These are phyloP conservation scores for Huntiella abstrusa DNA, from an alignment of 2,329 filamentous ascomycete species.

Conservation along the genomic window DNA sequence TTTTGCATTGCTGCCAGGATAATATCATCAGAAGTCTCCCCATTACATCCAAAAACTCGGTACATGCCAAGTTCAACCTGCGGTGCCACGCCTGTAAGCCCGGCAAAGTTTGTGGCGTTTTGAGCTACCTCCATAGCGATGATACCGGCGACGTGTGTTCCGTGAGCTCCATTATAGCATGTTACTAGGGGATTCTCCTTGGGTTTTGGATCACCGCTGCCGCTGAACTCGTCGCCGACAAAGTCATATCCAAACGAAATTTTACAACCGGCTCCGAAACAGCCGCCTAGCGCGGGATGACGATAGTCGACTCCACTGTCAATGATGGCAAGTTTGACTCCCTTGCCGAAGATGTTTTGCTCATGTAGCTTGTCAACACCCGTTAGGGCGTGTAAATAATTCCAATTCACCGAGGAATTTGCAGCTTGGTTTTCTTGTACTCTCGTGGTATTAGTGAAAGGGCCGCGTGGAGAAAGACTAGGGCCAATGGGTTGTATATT, in stretches of 20 bases:
- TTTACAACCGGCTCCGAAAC: constrained; percentile 40
- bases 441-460: background rate
- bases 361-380: constrained; percentile 22
- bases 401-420: constrained; percentile 1
- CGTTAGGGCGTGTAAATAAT: constrained; percentile 19
- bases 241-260: constrained; percentile 39
- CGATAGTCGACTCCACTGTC: constrained; percentile 25
- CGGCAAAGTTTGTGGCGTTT: constrained; percentile 6
- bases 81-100: constrained; percentile 14
- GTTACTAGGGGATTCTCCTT: constrained; percentile 15
- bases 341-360: constrained; percentile 21
- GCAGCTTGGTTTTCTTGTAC: background rate
- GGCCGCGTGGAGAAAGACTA: background rate
- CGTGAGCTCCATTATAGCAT: constrained; percentile 16
- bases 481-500: background rate
- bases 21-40: constrained; percentile 10
- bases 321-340: constrained; percentile 21
- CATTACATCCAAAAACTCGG: constrained; percentile 12
- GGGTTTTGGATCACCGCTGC: constrained; percentile 17
- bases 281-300: constrained; percentile 43
- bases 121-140: constrained; percentile 12
- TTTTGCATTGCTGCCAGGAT: constrained; percentile 16
- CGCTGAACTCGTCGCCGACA: constrained; percentile 34
- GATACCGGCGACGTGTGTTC: constrained; percentile 20
- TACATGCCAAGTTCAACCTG: constrained; percentile 14